Percentiles rank a stretch among this genome's conserved stretches.
phyloP scores from a whole-genome alignment of 176 grass and related monocot species.

The Phyllostachys edulis region DNA sequence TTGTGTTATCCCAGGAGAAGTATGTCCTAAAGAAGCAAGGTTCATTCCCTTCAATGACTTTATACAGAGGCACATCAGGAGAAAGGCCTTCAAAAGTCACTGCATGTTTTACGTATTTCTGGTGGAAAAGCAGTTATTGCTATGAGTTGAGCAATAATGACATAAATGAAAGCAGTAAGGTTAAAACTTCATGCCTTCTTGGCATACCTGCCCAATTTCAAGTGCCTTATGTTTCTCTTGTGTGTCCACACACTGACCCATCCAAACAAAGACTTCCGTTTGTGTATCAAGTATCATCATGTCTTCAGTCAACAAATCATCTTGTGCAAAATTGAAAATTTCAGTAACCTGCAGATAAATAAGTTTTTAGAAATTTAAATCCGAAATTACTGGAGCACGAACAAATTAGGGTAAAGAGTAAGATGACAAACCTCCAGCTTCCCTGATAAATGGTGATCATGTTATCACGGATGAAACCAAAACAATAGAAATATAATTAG shows the following conservation, averaged over 20 bases:
- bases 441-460: slow-evolving; percentile 45
- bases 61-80: slow-evolving; percentile 70
- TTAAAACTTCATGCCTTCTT: slow-evolving; percentile 11
- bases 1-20: slow-evolving; percentile 86
- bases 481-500: slow-evolving; percentile 36
- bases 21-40: slow-evolving; percentile 91
- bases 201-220: slow-evolving; percentile 71
- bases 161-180: slow-evolving; percentile 21
- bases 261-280: slow-evolving; percentile 85
- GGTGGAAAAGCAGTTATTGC: slow-evolving; percentile 20
- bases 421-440: slow-evolving; percentile 69
- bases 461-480: slow-evolving; percentile 20
- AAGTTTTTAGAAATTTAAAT: slow-evolving; percentile 19
- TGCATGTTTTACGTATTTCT: slow-evolving; percentile 85
- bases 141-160: slow-evolving; percentile 16
- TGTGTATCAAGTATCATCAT: slow-evolving; percentile 80
- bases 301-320: slow-evolving; percentile 94
- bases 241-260: slow-evolving; percentile 76
- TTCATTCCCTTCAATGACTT: slow-evolving; percentile 81
- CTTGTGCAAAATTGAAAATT: slow-evolving; percentile 96
- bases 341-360: slow-evolving; percentile 61
- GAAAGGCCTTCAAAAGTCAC: slow-evolving; percentile 67
- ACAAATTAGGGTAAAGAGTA: slow-evolving; percentile 12
- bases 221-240: slow-evolving; percentile 82
- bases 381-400: slow-evolving; percentile 2